A percentile compares a stretch with the other conserved stretches of the same genome.
These are phyloP conservation scores for Mycosphaerelloides madeirae DNA, from an alignment of 2,329 filamentous ascomycete genomes.

Conservation along the genomic window DNA sequence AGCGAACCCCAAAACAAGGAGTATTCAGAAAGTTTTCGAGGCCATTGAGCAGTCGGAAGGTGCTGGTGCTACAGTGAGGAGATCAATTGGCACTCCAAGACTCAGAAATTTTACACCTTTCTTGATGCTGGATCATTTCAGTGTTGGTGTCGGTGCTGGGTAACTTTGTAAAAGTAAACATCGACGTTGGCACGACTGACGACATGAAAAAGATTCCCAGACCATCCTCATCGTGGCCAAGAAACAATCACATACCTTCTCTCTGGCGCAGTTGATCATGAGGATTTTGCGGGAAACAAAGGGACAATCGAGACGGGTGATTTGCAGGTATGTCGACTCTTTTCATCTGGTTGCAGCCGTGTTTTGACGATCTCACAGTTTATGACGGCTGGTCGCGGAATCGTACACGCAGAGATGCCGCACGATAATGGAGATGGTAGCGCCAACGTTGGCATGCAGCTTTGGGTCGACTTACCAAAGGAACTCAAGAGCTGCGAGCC, in stretches of 20 bases:
- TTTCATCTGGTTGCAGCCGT: no score
- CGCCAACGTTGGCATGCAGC: slow-evolving; percentile 80
- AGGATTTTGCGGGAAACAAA: slow-evolving; percentile 81
- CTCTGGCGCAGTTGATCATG: slow-evolving; percentile 80
- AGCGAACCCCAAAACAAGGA: slow-evolving; percentile 64
- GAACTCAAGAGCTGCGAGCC: slow-evolving; percentile 84
- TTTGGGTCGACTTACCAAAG: slow-evolving; percentile 89
- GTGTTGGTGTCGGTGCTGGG: slow-evolving; percentile 68
- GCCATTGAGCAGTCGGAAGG: slow-evolving; percentile 85
- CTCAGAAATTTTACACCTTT: slow-evolving; percentile 87
- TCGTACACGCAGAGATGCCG: slow-evolving; percentile 96
- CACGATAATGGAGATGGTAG: slow-evolving; percentile 68
- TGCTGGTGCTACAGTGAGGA: slow-evolving; percentile 77
- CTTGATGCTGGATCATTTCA: slow-evolving; percentile 86
- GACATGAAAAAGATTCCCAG: slow-evolving; percentile 17
- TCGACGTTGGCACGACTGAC: slow-evolving; percentile 23
- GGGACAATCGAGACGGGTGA: slow-evolving; percentile 85
- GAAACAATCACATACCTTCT: slow-evolving; percentile 89
- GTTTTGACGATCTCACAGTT: no score
- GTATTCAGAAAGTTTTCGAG: slow-evolving; percentile 77
- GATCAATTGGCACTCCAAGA: slow-evolving; percentile 78
- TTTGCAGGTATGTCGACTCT: no score
- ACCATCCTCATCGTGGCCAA: slow-evolving; percentile 62
- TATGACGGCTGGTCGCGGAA: slow-evolving; percentile 90
- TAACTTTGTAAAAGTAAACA: no score